A percentile compares a stretch with the other conserved stretches of the same genome.
Evolutionary conservation across 208 protist species (phyloP).

Genomic region (Vickermania ingenoplastis): DNA sequence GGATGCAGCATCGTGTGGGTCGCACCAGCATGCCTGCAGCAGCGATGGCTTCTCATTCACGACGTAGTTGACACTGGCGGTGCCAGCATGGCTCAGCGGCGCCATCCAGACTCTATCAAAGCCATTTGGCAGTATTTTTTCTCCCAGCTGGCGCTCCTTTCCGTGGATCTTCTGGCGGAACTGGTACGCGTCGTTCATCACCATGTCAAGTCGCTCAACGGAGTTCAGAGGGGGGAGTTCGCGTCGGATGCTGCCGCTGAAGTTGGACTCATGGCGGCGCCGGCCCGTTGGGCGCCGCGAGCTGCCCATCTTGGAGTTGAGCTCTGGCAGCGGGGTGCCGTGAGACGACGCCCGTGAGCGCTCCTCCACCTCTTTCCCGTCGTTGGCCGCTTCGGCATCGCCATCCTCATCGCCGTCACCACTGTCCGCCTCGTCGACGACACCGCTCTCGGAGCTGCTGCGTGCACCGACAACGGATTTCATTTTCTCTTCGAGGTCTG

Average conservation of each 20-base stretch:
- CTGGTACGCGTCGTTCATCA: constrained; percentile 5
- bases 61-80: neutral
- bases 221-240: constrained; percentile 7
- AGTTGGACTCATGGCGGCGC: neutral
- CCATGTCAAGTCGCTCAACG: constrained; percentile 6
- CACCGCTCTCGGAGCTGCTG: too few relatives aligned
- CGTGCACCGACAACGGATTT: neutral
- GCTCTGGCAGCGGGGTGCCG: neutral
- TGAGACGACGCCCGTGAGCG: neutral
- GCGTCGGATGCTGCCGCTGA: neutral
- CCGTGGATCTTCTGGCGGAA: constrained; percentile 1
- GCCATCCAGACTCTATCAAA: constrained; percentile 16
- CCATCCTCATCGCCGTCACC: neutral
- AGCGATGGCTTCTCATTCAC: neutral
- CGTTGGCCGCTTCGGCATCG: neutral
- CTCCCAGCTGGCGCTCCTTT: neutral
- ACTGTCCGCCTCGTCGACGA: neutral
- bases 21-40: constrained; percentile 75
- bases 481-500: neutral
- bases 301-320: neutral
- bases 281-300: neutral
- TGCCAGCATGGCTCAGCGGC: neutral
- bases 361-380: constrained; percentile 2
- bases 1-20: constrained; percentile 35
- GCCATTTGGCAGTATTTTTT: constrained; percentile 18